Conservation (phyloP, 352 stramenopile species). For the Phytopythium vexans region DNA sequence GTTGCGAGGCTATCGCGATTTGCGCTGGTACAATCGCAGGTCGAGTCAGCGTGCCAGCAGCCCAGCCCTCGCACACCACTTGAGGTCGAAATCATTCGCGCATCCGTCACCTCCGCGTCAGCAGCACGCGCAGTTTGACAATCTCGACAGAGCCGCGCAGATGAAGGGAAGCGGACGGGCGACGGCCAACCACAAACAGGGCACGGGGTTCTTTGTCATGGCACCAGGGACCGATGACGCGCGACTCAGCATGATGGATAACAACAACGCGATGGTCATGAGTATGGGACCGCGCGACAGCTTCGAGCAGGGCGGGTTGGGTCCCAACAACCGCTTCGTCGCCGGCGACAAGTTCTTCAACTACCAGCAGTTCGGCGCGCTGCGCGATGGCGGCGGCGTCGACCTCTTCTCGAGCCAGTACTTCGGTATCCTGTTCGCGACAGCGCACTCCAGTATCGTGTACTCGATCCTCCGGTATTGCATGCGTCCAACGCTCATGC, state of each 20-base stretch:
- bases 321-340: conserved; percentile 44
- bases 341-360: conserved; percentile 53
- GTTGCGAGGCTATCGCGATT: neutral
- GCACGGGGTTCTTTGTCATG: conserved; percentile 19
- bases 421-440: conserved; percentile 52
- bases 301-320: conserved; percentile 19
- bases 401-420: conserved; percentile 60
- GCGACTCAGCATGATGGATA: conserved; percentile 11
- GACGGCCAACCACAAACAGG: conserved; percentile 24
- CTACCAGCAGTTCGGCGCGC: conserved; percentile 66
- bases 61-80: neutral
- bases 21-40: neutral
- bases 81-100: neutral
- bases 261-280: conserved; percentile 14
- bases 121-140: neutral
- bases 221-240: conserved; percentile 17
- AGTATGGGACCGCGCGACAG: conserved; percentile 25
- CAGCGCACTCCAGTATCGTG: conserved; percentile 45
- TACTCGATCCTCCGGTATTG: conserved; percentile 68
- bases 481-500: conserved; percentile 65
- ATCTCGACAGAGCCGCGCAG: too few species aligned
- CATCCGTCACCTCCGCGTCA: neutral
- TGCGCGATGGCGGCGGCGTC: conserved; percentile 56
- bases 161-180: conserved; percentile 2
- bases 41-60: too few species aligned